These are phyloP conservation scores for Ambrosia artemisiifolia DNA, from an alignment of 129 eudicot genomes.

Conservation along the genomic window DNA sequence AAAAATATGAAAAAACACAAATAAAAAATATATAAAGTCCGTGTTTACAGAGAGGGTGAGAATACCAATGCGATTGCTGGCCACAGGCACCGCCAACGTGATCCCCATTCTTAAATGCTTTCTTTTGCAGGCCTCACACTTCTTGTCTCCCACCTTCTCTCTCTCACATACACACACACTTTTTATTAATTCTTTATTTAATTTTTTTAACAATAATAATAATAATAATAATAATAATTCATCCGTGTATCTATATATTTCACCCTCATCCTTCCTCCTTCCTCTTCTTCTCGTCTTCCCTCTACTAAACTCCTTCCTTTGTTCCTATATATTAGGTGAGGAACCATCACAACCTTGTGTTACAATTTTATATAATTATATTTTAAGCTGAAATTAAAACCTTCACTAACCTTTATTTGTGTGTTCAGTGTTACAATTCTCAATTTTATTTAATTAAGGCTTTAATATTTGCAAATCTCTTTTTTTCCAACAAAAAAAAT, in stretches of 20 bases:
- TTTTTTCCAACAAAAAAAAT: no score
- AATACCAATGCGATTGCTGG: slow-evolving; percentile 41
- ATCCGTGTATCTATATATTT: slow-evolving; percentile 18
- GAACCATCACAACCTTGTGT: background rate
- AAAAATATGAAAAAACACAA: no score
- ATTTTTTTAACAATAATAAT: background rate
- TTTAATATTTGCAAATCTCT: background rate
- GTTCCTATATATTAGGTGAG: background rate
- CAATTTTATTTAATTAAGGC: no score
- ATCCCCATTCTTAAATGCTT: slow-evolving; percentile 22
- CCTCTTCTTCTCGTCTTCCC: slow-evolving; percentile 19
- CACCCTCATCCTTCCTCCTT: slow-evolving; percentile 3
- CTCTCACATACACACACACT: slow-evolving; percentile 1
- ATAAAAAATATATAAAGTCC: slow-evolving; percentile 10
- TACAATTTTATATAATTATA: no score
- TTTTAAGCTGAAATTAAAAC: no score
- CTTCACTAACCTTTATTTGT: background rate
- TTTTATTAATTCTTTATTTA: slow-evolving; percentile 8
- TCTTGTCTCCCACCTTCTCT: slow-evolving; percentile 33
- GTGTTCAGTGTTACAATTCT: background rate
- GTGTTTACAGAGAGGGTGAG: slow-evolving; percentile 29
- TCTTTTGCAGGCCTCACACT: slow-evolving; percentile 32
- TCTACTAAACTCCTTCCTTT: background rate
- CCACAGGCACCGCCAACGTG: slow-evolving; percentile 47
- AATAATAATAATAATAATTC: slow-evolving; percentile 6